phyloP scores from a whole-genome alignment of 208 protist genomes.

The Leishmania tropica region DNA sequence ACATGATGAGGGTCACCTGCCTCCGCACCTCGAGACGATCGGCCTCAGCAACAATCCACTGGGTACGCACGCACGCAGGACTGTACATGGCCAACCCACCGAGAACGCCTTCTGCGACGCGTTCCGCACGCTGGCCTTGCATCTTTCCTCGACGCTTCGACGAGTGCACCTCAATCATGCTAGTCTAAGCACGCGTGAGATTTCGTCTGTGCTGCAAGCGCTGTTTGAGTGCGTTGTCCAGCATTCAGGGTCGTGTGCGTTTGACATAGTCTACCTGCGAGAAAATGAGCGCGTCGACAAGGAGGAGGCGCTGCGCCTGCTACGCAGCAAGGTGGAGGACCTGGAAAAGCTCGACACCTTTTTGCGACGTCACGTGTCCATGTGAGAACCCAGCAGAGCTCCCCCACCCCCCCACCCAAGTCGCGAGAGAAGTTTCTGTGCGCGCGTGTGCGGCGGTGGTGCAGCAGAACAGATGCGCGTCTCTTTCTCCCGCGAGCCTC shows the following conservation, averaged over 20 bases:
- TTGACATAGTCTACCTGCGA: slow-evolving; percentile 26
- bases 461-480: not conserved
- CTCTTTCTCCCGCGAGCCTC: not conserved
- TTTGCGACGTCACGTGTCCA: slow-evolving; percentile 10
- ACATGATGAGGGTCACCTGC: not conserved
- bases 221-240: slow-evolving; percentile 11
- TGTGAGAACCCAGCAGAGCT: not conserved
- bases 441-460: not conserved
- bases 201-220: slow-evolving; percentile 9
- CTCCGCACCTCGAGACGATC: slow-evolving; percentile 21
- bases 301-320: not conserved
- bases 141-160: slow-evolving; percentile 13
- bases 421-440: not conserved
- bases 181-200: slow-evolving; percentile 21
- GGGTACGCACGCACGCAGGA: not conserved
- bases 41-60: slow-evolving; percentile 54
- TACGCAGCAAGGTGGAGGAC: not conserved
- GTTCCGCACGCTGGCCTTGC: slow-evolving; percentile 13
- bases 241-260: not conserved
- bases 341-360: not conserved
- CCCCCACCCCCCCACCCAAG: not conserved
- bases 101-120: not conserved
- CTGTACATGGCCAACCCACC: not conserved
- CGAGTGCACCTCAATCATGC: slow-evolving; percentile 52
- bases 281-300: slow-evolving; percentile 14